Conservation (phyloP, 345 rosid genomes). For the Isatis tinctoria region DNA sequence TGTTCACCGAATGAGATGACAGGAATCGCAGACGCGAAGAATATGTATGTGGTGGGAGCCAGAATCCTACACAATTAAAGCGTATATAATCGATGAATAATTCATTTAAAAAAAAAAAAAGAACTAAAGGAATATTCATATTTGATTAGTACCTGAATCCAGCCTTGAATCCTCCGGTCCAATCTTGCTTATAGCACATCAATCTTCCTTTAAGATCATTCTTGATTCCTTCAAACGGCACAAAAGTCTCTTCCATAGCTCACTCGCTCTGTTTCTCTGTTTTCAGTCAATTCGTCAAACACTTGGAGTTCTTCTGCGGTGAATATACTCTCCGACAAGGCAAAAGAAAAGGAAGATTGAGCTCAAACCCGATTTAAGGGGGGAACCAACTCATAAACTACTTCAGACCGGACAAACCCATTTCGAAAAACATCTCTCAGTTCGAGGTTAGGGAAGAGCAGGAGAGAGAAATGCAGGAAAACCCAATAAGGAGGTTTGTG, state of each 20-base stretch:
- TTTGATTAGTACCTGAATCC: constrained; percentile 57
- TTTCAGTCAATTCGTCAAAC: constrained; percentile 30
- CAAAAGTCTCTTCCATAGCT: constrained; percentile 91
- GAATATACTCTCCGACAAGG: not conserved
- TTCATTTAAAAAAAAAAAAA: not conserved
- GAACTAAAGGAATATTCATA: not conserved
- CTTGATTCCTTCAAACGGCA: constrained; percentile 81
- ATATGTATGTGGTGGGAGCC: constrained; percentile 98
- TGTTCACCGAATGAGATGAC: constrained; percentile 99
- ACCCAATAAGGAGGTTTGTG: not conserved
- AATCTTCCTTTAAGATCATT: constrained; percentile 83
- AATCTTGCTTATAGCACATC: constrained; percentile 88
- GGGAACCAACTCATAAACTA: constrained; percentile 5
- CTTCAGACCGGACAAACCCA: constrained; percentile 24
- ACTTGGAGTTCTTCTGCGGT: constrained; percentile 21
- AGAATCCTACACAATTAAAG: constrained; percentile 64
- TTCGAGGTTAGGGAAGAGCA: constrained; percentile 8
- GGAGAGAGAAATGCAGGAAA: constrained; percentile 20
- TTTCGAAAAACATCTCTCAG: constrained; percentile 17
- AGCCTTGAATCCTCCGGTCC: constrained; percentile 82
- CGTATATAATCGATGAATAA: not conserved
- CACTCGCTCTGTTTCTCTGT: constrained; percentile 3
- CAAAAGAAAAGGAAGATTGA: not conserved
- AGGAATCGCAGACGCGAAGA: constrained; percentile 97
- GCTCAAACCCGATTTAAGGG: constrained; percentile 25